phyloP scores from a whole-genome alignment of 441 rosid genomes.

The Macaranga tanarius region DNA sequence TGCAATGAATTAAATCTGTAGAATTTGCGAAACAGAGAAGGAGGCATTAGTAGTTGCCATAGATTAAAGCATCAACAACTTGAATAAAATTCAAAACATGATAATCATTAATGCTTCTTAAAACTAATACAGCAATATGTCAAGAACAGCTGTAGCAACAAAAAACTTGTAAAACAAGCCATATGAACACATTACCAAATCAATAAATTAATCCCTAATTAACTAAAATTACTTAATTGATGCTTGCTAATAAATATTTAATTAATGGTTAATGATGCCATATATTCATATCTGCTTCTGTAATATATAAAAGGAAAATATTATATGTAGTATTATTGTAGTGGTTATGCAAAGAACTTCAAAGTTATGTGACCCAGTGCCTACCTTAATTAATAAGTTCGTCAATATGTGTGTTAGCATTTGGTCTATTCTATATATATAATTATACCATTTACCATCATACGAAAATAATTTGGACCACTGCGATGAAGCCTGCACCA shows the following conservation, averaged over 20 bases:
- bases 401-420: background rate
- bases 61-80: background rate
- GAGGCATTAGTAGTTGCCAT: background rate
- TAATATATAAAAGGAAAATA: background rate
- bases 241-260: background rate
- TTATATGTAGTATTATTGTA: background rate
- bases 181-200: background rate
- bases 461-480: background rate
- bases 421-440: background rate
- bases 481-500: background rate
- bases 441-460: background rate
- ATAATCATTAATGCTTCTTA: background rate
- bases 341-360: background rate
- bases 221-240: background rate
- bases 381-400: slow-evolving; percentile 14
- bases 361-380: background rate
- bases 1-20: too few relatives aligned
- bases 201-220: background rate
- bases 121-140: background rate
- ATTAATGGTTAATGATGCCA: background rate
- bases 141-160: background rate
- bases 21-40: background rate
- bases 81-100: background rate
- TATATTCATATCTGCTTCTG: too few relatives aligned
- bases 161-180: slow-evolving; percentile 15